Percentiles rank a stretch among this genome's conserved stretches.
Conservation (phyloP, 148 eudicot genomes). For the Cornus controversa region DNA sequence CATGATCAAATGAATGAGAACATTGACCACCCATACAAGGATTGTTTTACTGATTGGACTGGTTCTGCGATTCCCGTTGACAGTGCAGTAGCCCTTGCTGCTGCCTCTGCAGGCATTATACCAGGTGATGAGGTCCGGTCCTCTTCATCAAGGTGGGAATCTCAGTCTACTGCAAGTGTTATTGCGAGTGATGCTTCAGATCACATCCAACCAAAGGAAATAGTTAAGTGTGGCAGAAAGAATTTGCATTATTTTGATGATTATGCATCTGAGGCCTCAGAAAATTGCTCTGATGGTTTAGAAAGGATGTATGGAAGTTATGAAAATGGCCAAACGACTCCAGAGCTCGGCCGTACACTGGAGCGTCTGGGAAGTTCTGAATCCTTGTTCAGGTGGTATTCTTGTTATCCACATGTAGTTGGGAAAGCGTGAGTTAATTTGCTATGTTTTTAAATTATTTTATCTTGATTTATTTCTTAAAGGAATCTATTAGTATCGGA, state of each 20-base stretch:
- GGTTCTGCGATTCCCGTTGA: constrained; percentile 82
- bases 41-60: constrained; percentile 55
- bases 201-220: constrained; percentile 44
- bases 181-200: constrained; percentile 70
- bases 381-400: constrained; percentile 67
- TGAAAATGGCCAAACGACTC: constrained; percentile 42
- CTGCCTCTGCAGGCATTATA: constrained; percentile 80
- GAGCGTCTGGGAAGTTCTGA: constrained; percentile 55
- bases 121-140: constrained; percentile 51
- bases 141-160: constrained; percentile 55
- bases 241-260: constrained; percentile 43
- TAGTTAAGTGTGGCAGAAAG: constrained; percentile 39
- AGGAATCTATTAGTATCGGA: background rate
- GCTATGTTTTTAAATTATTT: background rate
- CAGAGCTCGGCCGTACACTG: constrained; percentile 42
- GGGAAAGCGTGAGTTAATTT: background rate
- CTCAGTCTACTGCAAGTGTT: constrained; percentile 53
- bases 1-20: constrained; percentile 36
- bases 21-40: constrained; percentile 37
- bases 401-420: background rate
- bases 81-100: constrained; percentile 63
- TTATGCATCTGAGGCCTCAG: constrained; percentile 53
- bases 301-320: constrained; percentile 27
- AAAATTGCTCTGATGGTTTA: constrained; percentile 35
- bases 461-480: constrained; percentile 1